phyloP scores from a whole-genome alignment of 192 early-diverging fungal species.

The Entrophospora sp. region DNA sequence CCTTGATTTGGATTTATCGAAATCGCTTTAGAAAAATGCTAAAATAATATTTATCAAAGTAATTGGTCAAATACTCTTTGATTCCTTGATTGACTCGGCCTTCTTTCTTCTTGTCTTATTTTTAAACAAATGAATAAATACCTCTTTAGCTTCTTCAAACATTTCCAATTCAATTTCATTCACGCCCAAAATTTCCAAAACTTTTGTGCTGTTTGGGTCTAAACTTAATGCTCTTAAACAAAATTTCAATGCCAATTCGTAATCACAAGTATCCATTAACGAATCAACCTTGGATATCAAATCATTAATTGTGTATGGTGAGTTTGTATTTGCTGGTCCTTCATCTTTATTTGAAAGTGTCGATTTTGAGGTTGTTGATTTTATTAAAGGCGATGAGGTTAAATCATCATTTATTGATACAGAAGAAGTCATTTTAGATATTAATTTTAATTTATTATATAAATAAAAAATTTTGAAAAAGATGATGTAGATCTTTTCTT shows the following conservation, averaged over 20 bases:
- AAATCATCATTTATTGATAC: too few relatives aligned
- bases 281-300: conserved; percentile 51
- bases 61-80: too few relatives aligned
- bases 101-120: too few relatives aligned
- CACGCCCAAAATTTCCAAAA: conserved; percentile 63
- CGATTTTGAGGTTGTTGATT: too few relatives aligned
- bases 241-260: conserved; percentile 60
- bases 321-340: too few relatives aligned
- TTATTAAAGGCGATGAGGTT: too few relatives aligned
- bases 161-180: conserved; percentile 69
- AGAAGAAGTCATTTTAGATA: too few relatives aligned
- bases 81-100: too few relatives aligned
- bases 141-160: conserved; percentile 54
- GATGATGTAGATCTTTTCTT: too few relatives aligned
- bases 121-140: conserved; percentile 17
- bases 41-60: neutral
- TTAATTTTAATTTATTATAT: too few relatives aligned
- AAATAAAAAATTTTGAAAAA: too few relatives aligned
- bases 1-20: conserved; percentile 58
- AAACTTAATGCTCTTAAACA: conserved; percentile 56
- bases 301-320: conserved; percentile 35
- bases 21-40: conserved; percentile 61
- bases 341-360: too few relatives aligned
- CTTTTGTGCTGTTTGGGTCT: conserved; percentile 45
- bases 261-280: conserved; percentile 70